These are phyloP conservation scores for Hygrophorus russula DNA, from an alignment of 768 basidiomycete genomes.

Conservation along the genomic window DNA sequence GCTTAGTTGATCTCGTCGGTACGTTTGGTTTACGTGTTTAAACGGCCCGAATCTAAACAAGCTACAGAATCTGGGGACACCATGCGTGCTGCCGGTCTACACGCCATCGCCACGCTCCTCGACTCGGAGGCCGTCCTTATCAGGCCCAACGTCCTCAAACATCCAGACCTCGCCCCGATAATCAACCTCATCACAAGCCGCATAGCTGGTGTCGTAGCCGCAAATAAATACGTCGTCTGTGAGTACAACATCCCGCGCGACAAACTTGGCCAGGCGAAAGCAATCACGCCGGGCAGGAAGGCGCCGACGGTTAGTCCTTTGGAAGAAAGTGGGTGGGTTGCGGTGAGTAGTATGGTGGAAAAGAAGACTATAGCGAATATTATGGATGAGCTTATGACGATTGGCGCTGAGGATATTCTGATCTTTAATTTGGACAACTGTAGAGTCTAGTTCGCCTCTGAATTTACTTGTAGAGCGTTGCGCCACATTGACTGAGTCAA, in stretches of 20 bases:
- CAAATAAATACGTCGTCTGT: constrained; percentile 77
- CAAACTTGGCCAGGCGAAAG: constrained; percentile 46
- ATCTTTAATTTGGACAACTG: constrained; percentile 90
- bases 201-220: constrained; percentile 86
- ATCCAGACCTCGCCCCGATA: constrained; percentile 49
- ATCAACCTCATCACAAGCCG: constrained; percentile 77
- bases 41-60: neutral
- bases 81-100: constrained; percentile 95
- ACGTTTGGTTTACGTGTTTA: constrained; percentile 16
- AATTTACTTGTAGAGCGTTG: too few relatives aligned
- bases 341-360: constrained; percentile 87
- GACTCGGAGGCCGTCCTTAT: constrained; percentile 85
- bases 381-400: constrained; percentile 78
- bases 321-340: constrained; percentile 82
- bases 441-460: constrained; percentile 45
- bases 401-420: constrained; percentile 87
- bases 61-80: constrained; percentile 91
- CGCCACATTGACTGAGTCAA: too few relatives aligned
- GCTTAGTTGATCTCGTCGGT: constrained; percentile 89
- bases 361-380: constrained; percentile 66
- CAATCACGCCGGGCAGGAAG: constrained; percentile 78
- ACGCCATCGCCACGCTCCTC: constrained; percentile 85
- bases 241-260: constrained; percentile 83
- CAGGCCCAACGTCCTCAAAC: constrained; percentile 57
- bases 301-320: constrained; percentile 83